Conservation (phyloP, 2,329 filamentous ascomycete species). For the Trichoderma arundinaceum region DNA sequence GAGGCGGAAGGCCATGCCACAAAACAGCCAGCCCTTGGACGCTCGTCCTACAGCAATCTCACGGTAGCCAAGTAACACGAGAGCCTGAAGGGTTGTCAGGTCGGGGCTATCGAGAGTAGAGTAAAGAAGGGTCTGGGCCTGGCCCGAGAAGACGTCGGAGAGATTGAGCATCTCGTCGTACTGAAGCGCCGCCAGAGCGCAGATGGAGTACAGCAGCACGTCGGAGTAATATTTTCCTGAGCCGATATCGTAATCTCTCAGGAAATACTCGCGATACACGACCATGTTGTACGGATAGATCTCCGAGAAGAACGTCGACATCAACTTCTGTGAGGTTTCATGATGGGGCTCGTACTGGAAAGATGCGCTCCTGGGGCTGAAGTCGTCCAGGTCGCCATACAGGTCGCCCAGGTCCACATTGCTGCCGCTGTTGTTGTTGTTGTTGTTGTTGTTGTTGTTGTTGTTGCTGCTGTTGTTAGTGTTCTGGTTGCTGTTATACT, state of each 20-base stretch:
- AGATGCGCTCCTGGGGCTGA: slow-evolving; percentile 32
- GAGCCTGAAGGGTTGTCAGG: slow-evolving; percentile 53
- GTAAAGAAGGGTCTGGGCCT: slow-evolving; percentile 54
- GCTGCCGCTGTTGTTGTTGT: not conserved
- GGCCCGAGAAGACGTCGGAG: slow-evolving; percentile 52
- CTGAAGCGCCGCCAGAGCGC: slow-evolving; percentile 56
- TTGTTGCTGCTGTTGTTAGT: not conserved
- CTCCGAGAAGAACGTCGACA: slow-evolving; percentile 55
- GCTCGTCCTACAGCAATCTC: slow-evolving; percentile 55
- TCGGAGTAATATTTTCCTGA: slow-evolving; percentile 57
- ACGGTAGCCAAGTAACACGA: slow-evolving; percentile 53
- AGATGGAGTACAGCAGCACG: slow-evolving; percentile 55
- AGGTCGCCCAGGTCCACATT: not conserved
- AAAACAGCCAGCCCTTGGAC: slow-evolving; percentile 59
- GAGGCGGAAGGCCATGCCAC: slow-evolving; percentile 58
- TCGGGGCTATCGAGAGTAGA: slow-evolving; percentile 53
- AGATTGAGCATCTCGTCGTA: slow-evolving; percentile 48
- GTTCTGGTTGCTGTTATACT: not conserved
- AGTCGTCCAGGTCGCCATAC: slow-evolving; percentile 31
- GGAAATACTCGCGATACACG: slow-evolving; percentile 57
- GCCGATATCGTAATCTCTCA: slow-evolving; percentile 55
- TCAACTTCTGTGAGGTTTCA: slow-evolving; percentile 51
- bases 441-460: not conserved
- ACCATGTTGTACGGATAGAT: slow-evolving; percentile 58
- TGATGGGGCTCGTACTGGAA: slow-evolving; percentile 52